A percentile compares a stretch with the other conserved stretches of the same genome.
phyloP scores from a whole-genome alignment of 306 rosid genomes.

The Cajanus cajan region DNA sequence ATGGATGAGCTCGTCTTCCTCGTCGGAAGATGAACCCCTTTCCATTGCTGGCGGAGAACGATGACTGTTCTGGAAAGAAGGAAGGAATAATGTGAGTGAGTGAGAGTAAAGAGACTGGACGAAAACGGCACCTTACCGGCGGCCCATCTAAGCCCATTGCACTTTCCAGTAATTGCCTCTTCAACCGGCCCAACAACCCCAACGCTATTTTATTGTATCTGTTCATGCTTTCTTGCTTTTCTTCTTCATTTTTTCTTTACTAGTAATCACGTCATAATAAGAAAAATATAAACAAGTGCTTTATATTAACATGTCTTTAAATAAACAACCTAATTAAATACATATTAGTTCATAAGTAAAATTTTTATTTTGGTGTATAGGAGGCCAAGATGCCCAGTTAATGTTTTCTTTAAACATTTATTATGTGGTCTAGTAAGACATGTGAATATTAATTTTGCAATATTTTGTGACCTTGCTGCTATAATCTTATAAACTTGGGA shows the following conservation, averaged over 20 bases:
- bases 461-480: too few species aligned
- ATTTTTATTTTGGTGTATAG: too few species aligned
- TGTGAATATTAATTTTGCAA: too few species aligned
- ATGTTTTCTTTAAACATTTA: too few species aligned
- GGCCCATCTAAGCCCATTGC: slow-evolving; percentile 28
- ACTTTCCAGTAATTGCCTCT: not conserved
- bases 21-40: slow-evolving; percentile 64
- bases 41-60: slow-evolving; percentile 40
- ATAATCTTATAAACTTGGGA: too few species aligned
- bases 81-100: not conserved
- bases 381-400: too few species aligned
- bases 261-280: not conserved
- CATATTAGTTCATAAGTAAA: too few species aligned
- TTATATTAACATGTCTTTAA: too few species aligned
- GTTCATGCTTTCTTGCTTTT: too few species aligned
- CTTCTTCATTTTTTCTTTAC: not conserved
- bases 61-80: not conserved
- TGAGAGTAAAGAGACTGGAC: not conserved
- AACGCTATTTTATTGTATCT: not conserved
- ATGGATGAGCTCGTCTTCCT: slow-evolving; percentile 62
- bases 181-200: not conserved
- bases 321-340: too few species aligned
- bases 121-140: slow-evolving; percentile 37
- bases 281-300: too few species aligned
- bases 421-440: too few species aligned